A percentile compares a stretch with the other conserved stretches of the same genome.
These are phyloP conservation scores for Rhizopus microsporus DNA, from an alignment of 371 early-diverging fungal species.

Conservation along the genomic window DNA sequence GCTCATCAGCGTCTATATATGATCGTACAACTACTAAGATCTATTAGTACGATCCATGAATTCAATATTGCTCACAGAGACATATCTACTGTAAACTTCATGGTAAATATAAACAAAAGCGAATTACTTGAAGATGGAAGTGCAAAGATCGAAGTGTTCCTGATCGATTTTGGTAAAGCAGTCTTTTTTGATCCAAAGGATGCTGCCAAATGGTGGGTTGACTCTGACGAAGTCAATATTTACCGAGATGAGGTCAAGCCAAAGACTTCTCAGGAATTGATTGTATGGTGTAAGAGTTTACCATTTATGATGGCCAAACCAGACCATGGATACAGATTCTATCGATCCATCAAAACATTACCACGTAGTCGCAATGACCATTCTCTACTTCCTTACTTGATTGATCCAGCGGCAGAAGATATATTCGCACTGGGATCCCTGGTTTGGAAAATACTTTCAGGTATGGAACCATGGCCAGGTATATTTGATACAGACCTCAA, in stretches of 20 bases:
- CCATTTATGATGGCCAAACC: conserved; percentile 58
- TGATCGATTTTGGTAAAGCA: conserved; percentile 70
- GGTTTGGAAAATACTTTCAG: conserved; percentile 63
- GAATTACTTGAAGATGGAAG: conserved; percentile 46
- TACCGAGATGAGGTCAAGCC: conserved; percentile 43
- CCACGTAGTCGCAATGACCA: conserved; percentile 53
- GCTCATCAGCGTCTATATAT: conserved; percentile 55
- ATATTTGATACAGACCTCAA: conserved; percentile 62
- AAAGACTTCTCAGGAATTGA: conserved; percentile 36
- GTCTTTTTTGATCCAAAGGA: conserved; percentile 51
- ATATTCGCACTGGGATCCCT: conserved; percentile 62
- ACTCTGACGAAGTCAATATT: conserved; percentile 27
- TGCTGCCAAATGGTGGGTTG: conserved; percentile 55
- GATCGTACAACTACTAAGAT: conserved; percentile 54
- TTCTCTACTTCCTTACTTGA: conserved; percentile 40
- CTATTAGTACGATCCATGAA: conserved; percentile 53
- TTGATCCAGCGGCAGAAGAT: conserved; percentile 63
- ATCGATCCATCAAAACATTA: conserved; percentile 60
- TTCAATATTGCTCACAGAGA: conserved; percentile 66
- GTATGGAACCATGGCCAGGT: conserved; percentile 67
- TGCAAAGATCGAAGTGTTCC: conserved; percentile 42
- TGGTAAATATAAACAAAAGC: conserved; percentile 50
- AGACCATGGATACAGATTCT: conserved; percentile 61
- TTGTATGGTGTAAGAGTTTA: conserved; percentile 45
- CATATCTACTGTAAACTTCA: conserved; percentile 64